phyloP scores from a whole-genome alignment of 768 basidiomycete genomes.

The Lactarius indigo region DNA sequence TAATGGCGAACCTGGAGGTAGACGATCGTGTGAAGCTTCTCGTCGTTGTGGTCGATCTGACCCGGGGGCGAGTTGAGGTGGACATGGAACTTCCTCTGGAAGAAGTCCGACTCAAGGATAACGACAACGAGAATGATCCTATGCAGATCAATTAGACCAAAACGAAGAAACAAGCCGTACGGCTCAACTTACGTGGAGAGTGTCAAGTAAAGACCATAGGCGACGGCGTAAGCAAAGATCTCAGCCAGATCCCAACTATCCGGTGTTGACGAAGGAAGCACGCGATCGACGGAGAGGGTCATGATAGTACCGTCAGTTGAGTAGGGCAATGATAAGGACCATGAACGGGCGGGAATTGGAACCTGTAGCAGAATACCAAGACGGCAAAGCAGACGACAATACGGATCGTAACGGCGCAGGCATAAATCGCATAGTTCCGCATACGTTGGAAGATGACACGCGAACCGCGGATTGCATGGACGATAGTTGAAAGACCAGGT shows the following conservation, averaged over 20 bases:
- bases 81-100: slow-evolving; percentile 84
- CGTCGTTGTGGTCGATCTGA: slow-evolving; percentile 51
- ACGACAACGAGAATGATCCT: slow-evolving; percentile 77
- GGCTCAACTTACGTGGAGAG: slow-evolving; percentile 69
- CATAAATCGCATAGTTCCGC: slow-evolving; percentile 98
- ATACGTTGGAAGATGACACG: slow-evolving; percentile 99
- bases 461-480: slow-evolving; percentile 97
- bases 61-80: slow-evolving; percentile 37
- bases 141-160: slow-evolving; percentile 18
- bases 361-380: slow-evolving; percentile 92
- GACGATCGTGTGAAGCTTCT: slow-evolving; percentile 81
- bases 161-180: slow-evolving; percentile 14
- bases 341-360: slow-evolving; percentile 99
- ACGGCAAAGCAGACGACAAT: slow-evolving; percentile 97
- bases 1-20: slow-evolving; percentile 98
- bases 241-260: slow-evolving; percentile 96
- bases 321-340: slow-evolving; percentile 94
- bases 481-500: slow-evolving; percentile 98
- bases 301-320: slow-evolving; percentile 99
- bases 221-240: slow-evolving; percentile 94
- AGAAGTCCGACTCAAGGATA: slow-evolving; percentile 86
- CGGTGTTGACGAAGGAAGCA: slow-evolving; percentile 86
- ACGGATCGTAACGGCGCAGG: slow-evolving; percentile 95
- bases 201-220: slow-evolving; percentile 93
- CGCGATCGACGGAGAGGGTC: slow-evolving; percentile 95